Base-by-base conservation (phyloP, 2,329 filamentous ascomycete species). In the Endocalyx cinctus region DNA sequence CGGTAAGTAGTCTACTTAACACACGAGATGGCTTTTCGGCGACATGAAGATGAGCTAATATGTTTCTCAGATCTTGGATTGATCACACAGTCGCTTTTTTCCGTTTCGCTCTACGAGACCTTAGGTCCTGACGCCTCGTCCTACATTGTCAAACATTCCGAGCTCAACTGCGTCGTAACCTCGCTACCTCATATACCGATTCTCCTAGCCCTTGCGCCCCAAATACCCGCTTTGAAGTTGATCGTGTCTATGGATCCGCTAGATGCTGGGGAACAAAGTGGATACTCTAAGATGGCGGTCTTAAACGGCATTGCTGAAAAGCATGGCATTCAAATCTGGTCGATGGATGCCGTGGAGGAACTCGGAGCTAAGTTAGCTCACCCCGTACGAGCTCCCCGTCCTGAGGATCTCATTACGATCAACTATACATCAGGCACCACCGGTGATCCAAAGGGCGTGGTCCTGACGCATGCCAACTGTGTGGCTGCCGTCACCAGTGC, bases 31-130 rank as follows among this genome's bases (percentile, higher is more conserved):
- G n/a, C n/a, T n/a, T n/a, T n/a, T n/a, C n/a, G n/a, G n/a, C n/a
- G n/a, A n/a, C n/a, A n/a, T n/a, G n/a, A n/a, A n/a, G n/a, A n/a
- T n/a, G n/a, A n/a, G n/a, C n/a, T n/a, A 53, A 17, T 28, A 19
- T 17, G 25, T 22, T 14, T 5, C 14, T 3, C 37, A 87, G 90
- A 97, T 69, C 67, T 97, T 54, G 92, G 79, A 25, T 82, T 85
- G 57, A 79, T 86, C 65, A 92, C 88, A 10, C 92, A 97, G 61
- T 78, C 83, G 6, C 77, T 97, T 18, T 97, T 74, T 64, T 86
- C 84, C 15, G 88, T 98, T 35, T 95, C 90, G 5, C 82, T 98
- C 31, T 98, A 98, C 68, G 92, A 97, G 62, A 96, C 90, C 10
- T 77, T 98, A 5, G 90, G 90, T 8, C 83, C 90, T 10, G 87